phyloP scores from a whole-genome alignment of 1,284 basidiomycete species.

The Trichosporon sp. region DNA sequence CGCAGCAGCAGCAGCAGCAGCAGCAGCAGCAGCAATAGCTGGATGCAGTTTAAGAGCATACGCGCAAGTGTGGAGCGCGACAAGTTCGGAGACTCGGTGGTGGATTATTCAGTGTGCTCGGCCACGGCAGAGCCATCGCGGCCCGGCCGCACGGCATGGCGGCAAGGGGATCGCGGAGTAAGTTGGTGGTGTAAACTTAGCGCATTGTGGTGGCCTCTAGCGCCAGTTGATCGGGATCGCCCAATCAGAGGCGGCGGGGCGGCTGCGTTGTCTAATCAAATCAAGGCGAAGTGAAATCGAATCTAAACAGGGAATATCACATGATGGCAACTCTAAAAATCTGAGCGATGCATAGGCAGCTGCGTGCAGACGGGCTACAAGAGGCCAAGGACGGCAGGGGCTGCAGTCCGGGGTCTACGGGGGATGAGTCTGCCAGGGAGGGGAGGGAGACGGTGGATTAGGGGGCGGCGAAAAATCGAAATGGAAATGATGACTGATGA shows the following conservation, averaged over 20 bases:
- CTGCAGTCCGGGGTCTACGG: background rate
- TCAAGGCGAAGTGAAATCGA: background rate
- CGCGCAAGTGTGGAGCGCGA: background rate
- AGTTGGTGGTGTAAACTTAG: background rate
- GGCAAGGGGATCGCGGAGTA: background rate
- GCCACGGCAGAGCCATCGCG: background rate
- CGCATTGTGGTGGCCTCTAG: background rate
- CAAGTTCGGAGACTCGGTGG: background rate
- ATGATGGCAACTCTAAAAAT: background rate
- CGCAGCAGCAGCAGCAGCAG: background rate
- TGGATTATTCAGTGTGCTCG: background rate
- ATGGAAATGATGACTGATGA: background rate
- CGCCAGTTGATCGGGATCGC: background rate
- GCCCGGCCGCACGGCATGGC: background rate
- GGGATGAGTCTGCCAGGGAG: no score
- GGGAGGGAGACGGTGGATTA: background rate
- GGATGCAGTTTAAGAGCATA: no score
- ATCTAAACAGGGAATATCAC: background rate
- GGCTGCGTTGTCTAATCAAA: constrained; percentile 3
- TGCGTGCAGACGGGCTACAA: no score
- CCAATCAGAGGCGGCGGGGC: background rate
- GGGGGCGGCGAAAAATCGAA: background rate
- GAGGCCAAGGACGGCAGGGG: background rate
- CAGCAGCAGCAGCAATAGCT: no score
- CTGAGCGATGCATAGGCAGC: background rate